Evolutionary conservation across 768 basidiomycete genomes (phyloP), one percentile per base, ranked within the genome.

Genomic region (Collybia sordida): DNA sequence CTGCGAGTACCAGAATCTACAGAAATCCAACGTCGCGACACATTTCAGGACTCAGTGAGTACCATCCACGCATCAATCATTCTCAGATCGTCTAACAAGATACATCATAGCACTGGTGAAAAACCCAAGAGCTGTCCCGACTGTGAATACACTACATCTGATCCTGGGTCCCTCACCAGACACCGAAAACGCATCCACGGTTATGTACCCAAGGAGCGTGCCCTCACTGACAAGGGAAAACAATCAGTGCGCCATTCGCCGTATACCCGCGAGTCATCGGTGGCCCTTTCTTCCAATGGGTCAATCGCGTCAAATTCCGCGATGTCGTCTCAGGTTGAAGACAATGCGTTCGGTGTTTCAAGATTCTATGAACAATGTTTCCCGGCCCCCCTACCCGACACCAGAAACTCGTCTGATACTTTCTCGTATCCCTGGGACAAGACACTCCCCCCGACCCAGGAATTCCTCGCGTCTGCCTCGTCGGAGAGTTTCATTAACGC

Each of bases 11-110:
- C 54, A 58, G 45, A 62, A 49, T n/a, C 54, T 68, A 8, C 69
- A 71, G 38, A 60, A 55, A 42, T 64, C 64, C 3, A 71, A 71
- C 40, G 40, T 71, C 3, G 59, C 59, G 17, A 67, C 67, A n/a
- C 69, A 71, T 51, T 56, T 61, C 22, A 53, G 55, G 35, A 65
- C 51, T 24, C 69, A 71, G 68, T 69, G 50, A 54, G 63, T 59
- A 36, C 12, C 4, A 8, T 35, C 31, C 3, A 9, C 25, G 17
- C 12, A 15, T 28, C 34, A 1, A 1, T 15, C 36, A 4, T 49
- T 15, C 22, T 0, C 12, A 41, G 9, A 21, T 7, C 34, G 35
- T 44, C 51, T 15, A 52, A 31, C 31, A 4, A 41, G n/a, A 39
- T 17, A 24, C 18, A 36, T 35, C 37, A 23, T 37, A 70, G 67